Base-by-base conservation (phyloP, 1,284 basidiomycete species). In the Cryptococcus jaspeensis region DNA sequence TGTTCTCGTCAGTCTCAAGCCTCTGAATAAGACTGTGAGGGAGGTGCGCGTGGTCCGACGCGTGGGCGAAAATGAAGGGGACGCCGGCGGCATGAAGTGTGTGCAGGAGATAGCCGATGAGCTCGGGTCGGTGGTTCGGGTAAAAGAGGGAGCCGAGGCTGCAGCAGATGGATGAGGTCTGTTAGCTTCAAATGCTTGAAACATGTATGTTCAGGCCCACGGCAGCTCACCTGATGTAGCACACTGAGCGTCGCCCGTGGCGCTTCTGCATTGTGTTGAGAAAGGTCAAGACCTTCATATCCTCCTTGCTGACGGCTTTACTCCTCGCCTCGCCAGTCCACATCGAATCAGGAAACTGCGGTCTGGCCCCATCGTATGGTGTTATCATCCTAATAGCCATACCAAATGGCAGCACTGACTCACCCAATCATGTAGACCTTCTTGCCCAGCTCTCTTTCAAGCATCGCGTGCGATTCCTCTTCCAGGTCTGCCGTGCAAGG, bases 31-130 rank as follows among this genome's bases (percentile, higher is more conserved):
- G 25, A 2, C 56, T 60, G 3, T 42, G 22, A 23, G 59, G 54
- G 3, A 61, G 15, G 2, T 22, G 39, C 9, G 52, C 54, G 3
- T 64, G n/a, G 13, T 42, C 52, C 1, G 62, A 61, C 7, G 66
- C 64, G 42, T 66, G 52, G n/a, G 64, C 64, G 45, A 64, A 68
- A n/a, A 68, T 22, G 56, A 66, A 63, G 1, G 66, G 66, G 42
- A 58, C 23, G 2, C 50, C 45, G 40, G 43, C 20, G 18, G 59
- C 59, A 12, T 53, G 37, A 2, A 68, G 53, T 25, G 66, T 58
- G n/a, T 62, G 49, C 39, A 68, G 45, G 18, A 68, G 53, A 28
- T 56, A 62, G 20, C 43, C 28, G 32, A 64, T 49, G 32, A 68
- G 50, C 20, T 68, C 62, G 15, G 64, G 64, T 50, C 66, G 56